Evolutionary conservation across 2,329 filamentous ascomycete genomes (phyloP).

Genomic region (Taxawa tesnikishii): DNA sequence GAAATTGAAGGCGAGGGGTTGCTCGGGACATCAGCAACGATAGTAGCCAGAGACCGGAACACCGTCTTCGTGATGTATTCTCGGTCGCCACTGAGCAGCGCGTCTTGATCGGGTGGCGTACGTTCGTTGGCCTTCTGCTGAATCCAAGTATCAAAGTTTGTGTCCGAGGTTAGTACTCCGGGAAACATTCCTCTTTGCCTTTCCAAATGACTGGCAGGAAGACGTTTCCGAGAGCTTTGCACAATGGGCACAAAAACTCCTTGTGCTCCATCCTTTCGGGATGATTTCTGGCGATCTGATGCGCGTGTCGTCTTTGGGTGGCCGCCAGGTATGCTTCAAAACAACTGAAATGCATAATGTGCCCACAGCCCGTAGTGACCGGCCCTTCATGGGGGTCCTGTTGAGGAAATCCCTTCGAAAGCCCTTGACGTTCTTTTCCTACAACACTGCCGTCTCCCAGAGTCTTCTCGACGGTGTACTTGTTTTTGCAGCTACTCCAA

Average conservation of each 20-base stretch:
- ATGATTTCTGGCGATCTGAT: slow-evolving; percentile 90
- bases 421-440: slow-evolving; percentile 61
- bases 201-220: slow-evolving; percentile 96
- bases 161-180: slow-evolving; percentile 50
- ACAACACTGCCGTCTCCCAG: slow-evolving; percentile 60
- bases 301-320: slow-evolving; percentile 69
- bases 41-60: neutral
- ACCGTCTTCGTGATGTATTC: neutral
- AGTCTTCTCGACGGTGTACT: slow-evolving; percentile 62
- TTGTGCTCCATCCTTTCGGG: slow-evolving; percentile 68
- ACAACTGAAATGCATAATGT: slow-evolving; percentile 96
- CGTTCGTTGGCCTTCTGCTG: neutral
- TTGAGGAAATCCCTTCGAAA: slow-evolving; percentile 80
- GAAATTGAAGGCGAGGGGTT: too few relatives aligned
- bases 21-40: neutral
- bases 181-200: slow-evolving; percentile 72
- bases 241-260: slow-evolving; percentile 92
- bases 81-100: neutral
- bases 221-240: slow-evolving; percentile 89
- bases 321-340: slow-evolving; percentile 87
- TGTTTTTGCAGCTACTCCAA: slow-evolving; percentile 83
- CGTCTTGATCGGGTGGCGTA: neutral
- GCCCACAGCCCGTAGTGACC: slow-evolving; percentile 82
- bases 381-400: slow-evolving; percentile 54
- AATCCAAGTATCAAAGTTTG: slow-evolving; percentile 57